A percentile compares a stretch with the other conserved stretches of the same genome.
These are phyloP conservation scores for Miamiensis avidus DNA, from an alignment of 169 alveolate species.

Conservation along the genomic window DNA sequence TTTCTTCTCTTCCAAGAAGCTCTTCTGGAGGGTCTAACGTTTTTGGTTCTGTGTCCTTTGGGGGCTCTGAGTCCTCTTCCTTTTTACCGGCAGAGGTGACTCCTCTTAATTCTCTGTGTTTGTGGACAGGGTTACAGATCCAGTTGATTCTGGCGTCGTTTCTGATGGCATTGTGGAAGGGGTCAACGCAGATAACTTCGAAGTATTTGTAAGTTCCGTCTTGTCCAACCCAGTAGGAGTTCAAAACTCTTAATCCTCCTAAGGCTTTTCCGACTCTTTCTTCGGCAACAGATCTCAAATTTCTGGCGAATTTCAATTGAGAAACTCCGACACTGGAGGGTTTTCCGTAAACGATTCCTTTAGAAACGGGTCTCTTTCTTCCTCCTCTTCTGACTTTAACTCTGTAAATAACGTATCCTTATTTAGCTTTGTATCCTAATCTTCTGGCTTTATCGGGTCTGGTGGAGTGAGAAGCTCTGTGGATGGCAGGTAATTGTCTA, in stretches of 20 bases:
- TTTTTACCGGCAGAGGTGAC: constrained; percentile 84
- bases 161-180: constrained; percentile 97
- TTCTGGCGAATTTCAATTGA: constrained; percentile 95
- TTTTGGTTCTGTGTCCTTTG: constrained; percentile 94
- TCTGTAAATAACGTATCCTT: constrained; percentile 98
- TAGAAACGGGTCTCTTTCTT: constrained; percentile 97
- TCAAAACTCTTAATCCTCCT: constrained; percentile 96
- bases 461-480: constrained; percentile 97
- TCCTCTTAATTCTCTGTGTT: constrained; percentile 98
- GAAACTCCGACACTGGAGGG: constrained; percentile 98
- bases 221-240: constrained; percentile 99
- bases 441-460: constrained; percentile 95
- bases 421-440: constrained; percentile 99
- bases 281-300: constrained; percentile 98
- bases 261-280: constrained; percentile 97
- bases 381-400: constrained; percentile 99
- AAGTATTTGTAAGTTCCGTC: constrained; percentile 98
- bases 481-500: constrained; percentile 97
- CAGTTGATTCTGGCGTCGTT: constrained; percentile 98
- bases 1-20: constrained; percentile 97
- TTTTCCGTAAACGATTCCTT: constrained; percentile 99
- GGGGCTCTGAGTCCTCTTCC: constrained; percentile 90
- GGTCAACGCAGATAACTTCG: constrained; percentile 99
- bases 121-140: constrained; percentile 96
- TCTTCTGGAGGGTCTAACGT: constrained; percentile 95